Conservation (phyloP, 1,284 basidiomycete genomes). For the Cryptococcus sp. region DNA sequence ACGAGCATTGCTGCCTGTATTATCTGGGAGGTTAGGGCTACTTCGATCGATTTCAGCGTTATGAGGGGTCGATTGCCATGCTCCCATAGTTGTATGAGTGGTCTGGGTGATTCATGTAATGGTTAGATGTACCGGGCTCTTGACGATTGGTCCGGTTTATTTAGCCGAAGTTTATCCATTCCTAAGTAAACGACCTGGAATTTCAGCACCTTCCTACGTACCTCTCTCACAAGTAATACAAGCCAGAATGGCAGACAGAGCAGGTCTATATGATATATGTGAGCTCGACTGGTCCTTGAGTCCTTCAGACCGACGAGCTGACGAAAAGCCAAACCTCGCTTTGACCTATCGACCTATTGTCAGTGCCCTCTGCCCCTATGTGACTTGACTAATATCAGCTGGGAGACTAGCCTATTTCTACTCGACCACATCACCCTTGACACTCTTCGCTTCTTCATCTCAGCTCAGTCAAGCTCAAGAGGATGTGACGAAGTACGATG, state of each 20-base stretch:
- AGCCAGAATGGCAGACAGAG: conserved; percentile 7
- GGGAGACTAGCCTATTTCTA: conserved; percentile 54
- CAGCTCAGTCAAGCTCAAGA: conserved; percentile 42
- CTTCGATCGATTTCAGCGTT: too few species aligned
- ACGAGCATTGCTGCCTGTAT: not conserved
- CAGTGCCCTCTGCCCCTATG: conserved; percentile 1
- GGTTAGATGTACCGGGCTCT: too few species aligned
- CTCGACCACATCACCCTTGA: conserved; percentile 53
- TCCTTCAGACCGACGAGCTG: conserved; percentile 1
- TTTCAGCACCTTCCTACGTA: not conserved
- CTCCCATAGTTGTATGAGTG: too few species aligned
- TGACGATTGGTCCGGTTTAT: conserved; percentile 1
- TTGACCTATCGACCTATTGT: conserved; percentile 37
- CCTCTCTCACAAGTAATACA: not conserved
- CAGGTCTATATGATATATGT: conserved; percentile 32
- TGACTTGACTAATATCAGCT: conserved; percentile 15
- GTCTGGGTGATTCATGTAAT: too few species aligned
- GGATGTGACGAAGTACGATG: conserved; percentile 44
- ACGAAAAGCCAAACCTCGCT: conserved; percentile 30
- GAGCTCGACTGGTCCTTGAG: not conserved
- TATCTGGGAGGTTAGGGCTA: not conserved
- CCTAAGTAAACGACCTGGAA: not conserved
- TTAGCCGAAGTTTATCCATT: conserved; percentile 1
- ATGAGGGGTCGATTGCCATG: too few species aligned
- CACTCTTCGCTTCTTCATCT: conserved; percentile 49